These are phyloP conservation scores for Globisporangium ultimum DNA, from an alignment of 352 stramenopile species.

Conservation along the genomic window DNA sequence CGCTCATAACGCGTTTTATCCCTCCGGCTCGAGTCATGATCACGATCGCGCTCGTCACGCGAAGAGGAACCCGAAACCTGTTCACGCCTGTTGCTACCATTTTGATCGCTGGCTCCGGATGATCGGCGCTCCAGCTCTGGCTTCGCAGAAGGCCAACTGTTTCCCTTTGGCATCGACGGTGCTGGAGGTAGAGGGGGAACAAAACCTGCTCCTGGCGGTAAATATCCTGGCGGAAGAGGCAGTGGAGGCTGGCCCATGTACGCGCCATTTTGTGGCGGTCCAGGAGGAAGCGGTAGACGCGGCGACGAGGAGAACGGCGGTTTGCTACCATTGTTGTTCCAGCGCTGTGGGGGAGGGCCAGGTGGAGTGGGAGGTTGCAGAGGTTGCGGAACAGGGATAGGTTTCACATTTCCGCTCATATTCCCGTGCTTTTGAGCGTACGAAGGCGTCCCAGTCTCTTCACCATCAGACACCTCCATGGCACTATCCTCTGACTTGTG, in stretches of 20 bases:
- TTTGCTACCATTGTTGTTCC: constrained; percentile 14
- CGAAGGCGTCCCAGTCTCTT: constrained; percentile 19
- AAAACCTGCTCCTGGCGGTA: constrained; percentile 13
- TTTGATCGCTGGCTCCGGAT: constrained; percentile 8
- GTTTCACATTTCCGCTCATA: not conserved
- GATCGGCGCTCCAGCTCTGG: constrained; percentile 8
- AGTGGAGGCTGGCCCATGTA: constrained; percentile 4
- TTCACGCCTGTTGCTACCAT: not conserved
- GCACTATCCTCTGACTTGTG: constrained; percentile 40
- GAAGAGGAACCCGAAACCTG: constrained; percentile 1
- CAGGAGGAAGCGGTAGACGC: constrained; percentile 12
- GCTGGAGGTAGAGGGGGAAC: constrained; percentile 13
- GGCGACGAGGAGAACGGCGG: constrained; percentile 18
- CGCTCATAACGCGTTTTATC: constrained; percentile 4
- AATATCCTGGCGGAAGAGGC: constrained; percentile 21
- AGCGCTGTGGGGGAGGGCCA: constrained; percentile 16
- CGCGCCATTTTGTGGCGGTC: constrained; percentile 14
- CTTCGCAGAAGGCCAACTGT: not conserved
- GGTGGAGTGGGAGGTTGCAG: constrained; percentile 7
- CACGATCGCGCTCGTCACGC: constrained; percentile 6
- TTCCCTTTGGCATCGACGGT: constrained; percentile 5
- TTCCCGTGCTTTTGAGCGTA: constrained; percentile 2
- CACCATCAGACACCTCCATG: constrained; percentile 68
- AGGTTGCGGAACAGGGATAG: constrained; percentile 11
- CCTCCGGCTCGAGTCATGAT: not conserved